phyloP scores from a whole-genome alignment of 1,284 basidiomycete species.

The Ustilago crameri region DNA sequence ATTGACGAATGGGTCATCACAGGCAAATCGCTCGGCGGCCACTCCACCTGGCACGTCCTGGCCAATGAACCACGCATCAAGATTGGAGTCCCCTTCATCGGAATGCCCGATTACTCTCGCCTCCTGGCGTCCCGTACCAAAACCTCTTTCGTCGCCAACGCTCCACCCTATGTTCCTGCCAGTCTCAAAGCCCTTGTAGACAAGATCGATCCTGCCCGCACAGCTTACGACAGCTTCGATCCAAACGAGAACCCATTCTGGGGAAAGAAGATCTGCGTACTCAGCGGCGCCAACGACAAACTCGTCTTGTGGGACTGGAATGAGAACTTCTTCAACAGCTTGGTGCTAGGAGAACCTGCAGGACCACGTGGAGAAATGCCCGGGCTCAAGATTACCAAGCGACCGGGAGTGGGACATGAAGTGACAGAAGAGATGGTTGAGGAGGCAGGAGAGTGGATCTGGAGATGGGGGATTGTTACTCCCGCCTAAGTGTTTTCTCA shows the following conservation, averaged over 20 bases:
- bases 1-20: constrained; percentile 77
- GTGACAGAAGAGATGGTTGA: constrained; percentile 62
- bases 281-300: constrained; percentile 59
- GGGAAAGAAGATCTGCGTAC: constrained; percentile 65
- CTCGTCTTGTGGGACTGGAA: constrained; percentile 62
- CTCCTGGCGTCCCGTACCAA: constrained; percentile 56
- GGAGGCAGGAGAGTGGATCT: constrained; percentile 61
- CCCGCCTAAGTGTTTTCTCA: constrained; percentile 7
- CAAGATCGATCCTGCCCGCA: constrained; percentile 55
- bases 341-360: constrained; percentile 53
- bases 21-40: constrained; percentile 82
- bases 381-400: constrained; percentile 48
- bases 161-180: constrained; percentile 59
- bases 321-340: constrained; percentile 52
- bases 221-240: constrained; percentile 47
- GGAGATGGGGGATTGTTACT: constrained; percentile 45
- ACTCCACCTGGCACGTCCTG: constrained; percentile 79
- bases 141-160: constrained; percentile 56
- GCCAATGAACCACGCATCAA: constrained; percentile 75
- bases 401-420: constrained; percentile 53
- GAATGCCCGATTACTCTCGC: constrained; percentile 78
- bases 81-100: constrained; percentile 79
- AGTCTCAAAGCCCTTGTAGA: constrained; percentile 54
- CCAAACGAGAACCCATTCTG: constrained; percentile 51
- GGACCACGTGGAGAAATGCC: constrained; percentile 35